phyloP scores from a whole-genome alignment of 129 eudicot genomes.

The Chrysanthemum makinoi region DNA sequence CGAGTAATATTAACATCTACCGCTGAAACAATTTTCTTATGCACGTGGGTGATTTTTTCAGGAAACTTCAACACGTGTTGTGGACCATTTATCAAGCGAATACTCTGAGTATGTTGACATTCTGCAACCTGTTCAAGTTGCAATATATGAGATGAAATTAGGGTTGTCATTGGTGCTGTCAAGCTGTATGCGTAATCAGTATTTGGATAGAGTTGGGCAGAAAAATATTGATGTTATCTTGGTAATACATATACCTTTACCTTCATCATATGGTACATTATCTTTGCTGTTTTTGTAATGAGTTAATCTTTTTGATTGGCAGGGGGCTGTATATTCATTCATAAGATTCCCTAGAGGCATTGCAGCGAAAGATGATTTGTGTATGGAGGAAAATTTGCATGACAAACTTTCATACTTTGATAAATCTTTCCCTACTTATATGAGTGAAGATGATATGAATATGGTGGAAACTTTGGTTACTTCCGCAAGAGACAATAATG shows the following conservation, averaged over 20 bases:
- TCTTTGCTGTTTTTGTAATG: conserved; percentile 7
- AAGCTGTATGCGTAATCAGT: conserved; percentile 34
- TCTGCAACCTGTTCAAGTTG: conserved; percentile 77
- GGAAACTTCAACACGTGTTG: conserved; percentile 62
- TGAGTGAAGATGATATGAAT: conserved; percentile 39
- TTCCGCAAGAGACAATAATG: conserved; percentile 21
- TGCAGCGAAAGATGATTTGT: conserved; percentile 36
- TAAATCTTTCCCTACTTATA: conserved; percentile 48
- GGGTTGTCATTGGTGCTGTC: conserved; percentile 68
- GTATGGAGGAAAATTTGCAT: conserved; percentile 22
- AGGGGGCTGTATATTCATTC: conserved; percentile 61
- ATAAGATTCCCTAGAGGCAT: conserved; percentile 75
- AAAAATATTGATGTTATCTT: conserved; percentile 43
- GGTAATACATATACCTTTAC: conserved; percentile 43
- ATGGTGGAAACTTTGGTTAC: conserved; percentile 52
- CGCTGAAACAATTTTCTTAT: neutral
- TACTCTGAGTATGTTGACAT: conserved; percentile 65
- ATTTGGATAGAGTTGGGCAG: conserved; percentile 45
- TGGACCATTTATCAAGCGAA: conserved; percentile 66
- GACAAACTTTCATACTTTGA: conserved; percentile 36
- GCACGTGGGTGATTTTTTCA: conserved; percentile 25
- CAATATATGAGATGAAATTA: conserved; percentile 88
- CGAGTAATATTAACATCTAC: conserved; percentile 11
- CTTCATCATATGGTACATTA: neutral
- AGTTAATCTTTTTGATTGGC: conserved; percentile 25